A percentile compares a stretch with the other conserved stretches of the same genome.
These are phyloP conservation scores for Byssothecium circinans DNA, from an alignment of 2,329 filamentous ascomycete genomes.

Conservation along the genomic window DNA sequence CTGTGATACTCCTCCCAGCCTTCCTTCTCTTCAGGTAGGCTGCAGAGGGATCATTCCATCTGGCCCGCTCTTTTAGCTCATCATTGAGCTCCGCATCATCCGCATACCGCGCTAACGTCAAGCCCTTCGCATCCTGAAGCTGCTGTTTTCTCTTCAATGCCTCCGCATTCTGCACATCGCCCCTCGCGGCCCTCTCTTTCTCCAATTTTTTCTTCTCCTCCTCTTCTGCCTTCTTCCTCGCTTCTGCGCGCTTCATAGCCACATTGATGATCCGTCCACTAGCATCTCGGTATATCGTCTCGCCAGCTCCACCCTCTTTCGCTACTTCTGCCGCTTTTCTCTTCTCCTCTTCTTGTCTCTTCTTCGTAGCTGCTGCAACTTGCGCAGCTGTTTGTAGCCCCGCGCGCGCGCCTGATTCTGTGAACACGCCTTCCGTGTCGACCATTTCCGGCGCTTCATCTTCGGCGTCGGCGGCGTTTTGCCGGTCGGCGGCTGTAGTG, in stretches of 20 bases:
- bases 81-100: constrained; percentile 87
- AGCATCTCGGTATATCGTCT: constrained; percentile 94
- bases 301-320: constrained; percentile 49
- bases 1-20: constrained; percentile 50
- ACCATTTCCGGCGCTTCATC: constrained; percentile 45
- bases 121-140: constrained; percentile 77
- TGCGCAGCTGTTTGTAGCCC: constrained; percentile 83
- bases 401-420: constrained; percentile 85
- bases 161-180: constrained; percentile 78
- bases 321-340: constrained; percentile 47
- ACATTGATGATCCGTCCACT: constrained; percentile 93
- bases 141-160: constrained; percentile 65
- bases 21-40: constrained; percentile 67
- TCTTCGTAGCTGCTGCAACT: constrained; percentile 60
- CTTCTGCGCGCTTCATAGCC: constrained; percentile 84
- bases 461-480: constrained; percentile 51
- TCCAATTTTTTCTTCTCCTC: constrained; percentile 65
- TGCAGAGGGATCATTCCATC: constrained; percentile 95
- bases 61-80: constrained; percentile 71
- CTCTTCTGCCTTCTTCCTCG: constrained; percentile 75
- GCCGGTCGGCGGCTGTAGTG: constrained; percentile 66
- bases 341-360: constrained; percentile 66
- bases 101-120: constrained; percentile 76
- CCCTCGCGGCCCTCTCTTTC: constrained; percentile 72
- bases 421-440: constrained; percentile 50